phyloP scores from a whole-genome alignment of 805 yeast species.

The Suhomyces prunicola region DNA sequence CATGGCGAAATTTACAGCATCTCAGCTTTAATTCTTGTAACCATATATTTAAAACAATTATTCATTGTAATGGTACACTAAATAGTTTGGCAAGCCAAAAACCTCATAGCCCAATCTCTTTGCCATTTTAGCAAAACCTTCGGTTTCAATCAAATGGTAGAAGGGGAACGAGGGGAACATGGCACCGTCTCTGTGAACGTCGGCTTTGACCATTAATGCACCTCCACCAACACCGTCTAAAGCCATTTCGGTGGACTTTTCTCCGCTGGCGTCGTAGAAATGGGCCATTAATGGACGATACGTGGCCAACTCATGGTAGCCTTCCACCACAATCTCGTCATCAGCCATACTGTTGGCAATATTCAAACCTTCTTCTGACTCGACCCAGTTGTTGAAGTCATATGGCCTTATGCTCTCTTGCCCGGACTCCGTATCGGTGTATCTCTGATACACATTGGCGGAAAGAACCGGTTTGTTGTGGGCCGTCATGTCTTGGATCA shows the following conservation, averaged over 20 bases:
- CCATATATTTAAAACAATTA: constrained; percentile 16
- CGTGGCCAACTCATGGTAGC: constrained; percentile 89
- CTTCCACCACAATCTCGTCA: constrained; percentile 93
- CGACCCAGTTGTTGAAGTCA: constrained; percentile 96
- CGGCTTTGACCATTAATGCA: constrained; percentile 92
- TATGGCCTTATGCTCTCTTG: constrained; percentile 74
- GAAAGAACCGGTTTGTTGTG: constrained; percentile 87
- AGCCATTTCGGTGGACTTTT: constrained; percentile 64
- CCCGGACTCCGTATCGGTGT: constrained; percentile 52
- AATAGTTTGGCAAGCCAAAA: constrained; percentile 88
- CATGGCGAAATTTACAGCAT: too few relatives aligned
- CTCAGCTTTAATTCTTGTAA: too few relatives aligned
- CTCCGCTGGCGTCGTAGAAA: constrained; percentile 66
- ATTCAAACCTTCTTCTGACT: constrained; percentile 72
- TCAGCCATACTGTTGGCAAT: constrained; percentile 71
- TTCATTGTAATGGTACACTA: constrained; percentile 90
- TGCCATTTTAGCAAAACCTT: constrained; percentile 98
- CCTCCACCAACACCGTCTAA: constrained; percentile 99
- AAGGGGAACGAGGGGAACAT: constrained; percentile 99
- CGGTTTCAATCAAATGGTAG: constrained; percentile 94
- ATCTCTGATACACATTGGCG: constrained; percentile 92
- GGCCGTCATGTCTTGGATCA: constrained; percentile 81
- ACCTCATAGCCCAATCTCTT: constrained; percentile 89
- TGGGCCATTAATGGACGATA: constrained; percentile 94
- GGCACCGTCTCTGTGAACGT: constrained; percentile 98